Base-by-base conservation (phyloP, 148 eudicot genomes). In the Arbutus unedo region DNA sequence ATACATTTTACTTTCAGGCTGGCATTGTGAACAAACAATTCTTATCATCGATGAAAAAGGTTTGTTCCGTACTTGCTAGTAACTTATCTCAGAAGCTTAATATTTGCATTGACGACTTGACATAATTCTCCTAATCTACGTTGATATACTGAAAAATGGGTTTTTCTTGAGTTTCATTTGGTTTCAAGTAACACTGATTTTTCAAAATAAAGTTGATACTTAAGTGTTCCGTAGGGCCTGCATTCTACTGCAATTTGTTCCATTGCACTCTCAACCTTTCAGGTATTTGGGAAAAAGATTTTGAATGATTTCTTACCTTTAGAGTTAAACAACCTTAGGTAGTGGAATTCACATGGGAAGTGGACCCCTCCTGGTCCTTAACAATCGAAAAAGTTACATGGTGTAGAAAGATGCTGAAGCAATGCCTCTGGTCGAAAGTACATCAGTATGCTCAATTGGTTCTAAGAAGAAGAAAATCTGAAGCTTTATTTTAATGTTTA, bases 1-100 rank as follows among this genome's bases (percentile, higher is more conserved):
- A 80, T 85, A 25, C 85, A 9, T 81, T 73, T 83, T 70, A n/a
- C 76, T 82, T 87, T 81, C 88, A 97, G 99, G 96, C 92, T 86
- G 95, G 95, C 80, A 83, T 92, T 54, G 84, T 97, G 51, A 89
- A 93, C 88, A 81, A 89, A 77, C 79, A 77, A 47, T 97, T 97
- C 84, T 74, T 97, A 80, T 93, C 95, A 71, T 89, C 93, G 72
- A 97, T 94, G 99, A 97, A 84, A 91, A 92, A 94, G 99, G 99
- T 97, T 19, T 21, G 88, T 81, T 59, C 67, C 74, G 49, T 68
- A 15, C 15, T 15, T 54, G 56, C 47, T 21, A 73, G 18, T 21
- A 15, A 56, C 78, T 73, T 81, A 55, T 71, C 82, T 81, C 23
- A 13, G 41, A 48, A 23, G 57, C 11, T 49, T 66, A 48, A 4